Percentiles rank a stretch among this genome's conserved stretches.
phyloP scores from a whole-genome alignment of 2,329 filamentous ascomycete species.

The Neofusicoccum parvum region DNA sequence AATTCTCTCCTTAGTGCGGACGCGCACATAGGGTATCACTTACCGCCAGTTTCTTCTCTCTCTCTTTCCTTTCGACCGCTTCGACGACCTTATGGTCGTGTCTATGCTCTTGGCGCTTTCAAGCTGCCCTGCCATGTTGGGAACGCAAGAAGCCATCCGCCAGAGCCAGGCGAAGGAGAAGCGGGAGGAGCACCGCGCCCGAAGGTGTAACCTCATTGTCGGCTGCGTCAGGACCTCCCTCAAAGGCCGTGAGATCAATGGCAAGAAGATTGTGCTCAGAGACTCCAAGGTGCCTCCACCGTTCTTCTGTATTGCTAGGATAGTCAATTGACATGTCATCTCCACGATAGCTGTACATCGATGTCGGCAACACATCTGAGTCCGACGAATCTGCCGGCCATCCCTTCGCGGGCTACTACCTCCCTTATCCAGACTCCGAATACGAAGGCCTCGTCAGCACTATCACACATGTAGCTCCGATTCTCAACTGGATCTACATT shows the following conservation, averaged over 20 bases:
- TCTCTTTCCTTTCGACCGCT: neutral
- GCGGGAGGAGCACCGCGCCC: constrained; percentile 53
- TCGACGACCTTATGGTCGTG: constrained; percentile 40
- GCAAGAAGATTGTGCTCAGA: constrained; percentile 48
- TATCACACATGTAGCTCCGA: constrained; percentile 48
- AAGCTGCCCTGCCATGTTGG: constrained; percentile 49
- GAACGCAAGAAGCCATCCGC: constrained; percentile 53
- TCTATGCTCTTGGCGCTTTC: constrained; percentile 47
- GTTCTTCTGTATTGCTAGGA: too few relatives aligned
- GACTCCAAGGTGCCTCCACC: constrained; percentile 32
- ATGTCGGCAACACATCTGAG: neutral
- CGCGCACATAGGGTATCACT: constrained; percentile 1
- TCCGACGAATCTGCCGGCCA: constrained; percentile 34
- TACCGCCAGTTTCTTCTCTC: neutral
- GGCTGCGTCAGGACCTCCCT: constrained; percentile 49
- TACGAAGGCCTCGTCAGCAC: constrained; percentile 59
- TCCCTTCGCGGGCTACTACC: constrained; percentile 59
- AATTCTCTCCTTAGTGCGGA: neutral
- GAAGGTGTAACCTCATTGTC: constrained; percentile 54
- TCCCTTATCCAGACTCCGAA: constrained; percentile 58
- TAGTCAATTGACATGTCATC: neutral
- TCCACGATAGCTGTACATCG: constrained; percentile 3
- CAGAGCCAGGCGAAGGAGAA: constrained; percentile 54
- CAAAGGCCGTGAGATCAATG: constrained; percentile 48
- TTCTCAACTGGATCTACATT: constrained; percentile 46